Evolutionary conservation across 192 early-diverging fungal species (phyloP).

Genomic region (Gaertneriomyces semiglobifer): DNA sequence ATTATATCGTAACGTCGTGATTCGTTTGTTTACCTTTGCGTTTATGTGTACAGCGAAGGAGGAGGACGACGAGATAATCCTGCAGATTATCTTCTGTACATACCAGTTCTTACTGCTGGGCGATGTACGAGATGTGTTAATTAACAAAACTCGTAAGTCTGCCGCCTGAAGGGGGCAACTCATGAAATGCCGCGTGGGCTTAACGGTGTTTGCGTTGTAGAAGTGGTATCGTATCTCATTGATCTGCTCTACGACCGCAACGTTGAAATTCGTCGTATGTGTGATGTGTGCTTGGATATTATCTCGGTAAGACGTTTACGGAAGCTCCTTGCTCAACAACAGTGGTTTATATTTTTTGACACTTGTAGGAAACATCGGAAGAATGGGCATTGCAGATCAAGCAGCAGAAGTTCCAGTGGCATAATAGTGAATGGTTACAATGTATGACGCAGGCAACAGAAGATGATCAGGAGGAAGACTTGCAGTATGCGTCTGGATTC

Average conservation of each 20-base stretch:
- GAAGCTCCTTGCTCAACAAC: conserved; percentile 1
- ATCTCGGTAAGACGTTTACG: conserved; percentile 43
- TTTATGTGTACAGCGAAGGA: conserved; percentile 43
- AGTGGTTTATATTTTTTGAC: not conserved
- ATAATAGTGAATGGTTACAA: conserved; percentile 56
- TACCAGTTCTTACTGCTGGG: conserved; percentile 52
- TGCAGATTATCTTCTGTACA: conserved; percentile 57
- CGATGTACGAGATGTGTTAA: conserved; percentile 35
- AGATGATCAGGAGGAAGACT: not conserved
- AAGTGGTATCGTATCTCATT: conserved; percentile 54
- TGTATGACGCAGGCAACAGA: conserved; percentile 39
- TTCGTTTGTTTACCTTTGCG: not conserved
- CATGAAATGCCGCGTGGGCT: too few species aligned
- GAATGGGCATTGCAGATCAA: conserved; percentile 53
- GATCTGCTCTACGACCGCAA: conserved; percentile 61
- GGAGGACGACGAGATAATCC: conserved; percentile 62
- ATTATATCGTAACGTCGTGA: conserved; percentile 1
- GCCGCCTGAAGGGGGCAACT: too few species aligned
- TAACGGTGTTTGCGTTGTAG: conserved; percentile 18
- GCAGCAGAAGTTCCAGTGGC: conserved; percentile 55
- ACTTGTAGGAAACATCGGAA: conserved; percentile 50
- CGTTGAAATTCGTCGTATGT: conserved; percentile 51
- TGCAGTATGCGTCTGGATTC: conserved; percentile 2
- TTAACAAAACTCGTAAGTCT: conserved; percentile 44
- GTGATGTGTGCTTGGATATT: conserved; percentile 54